These are phyloP conservation scores for Aureobasidium sp. DNA, from an alignment of 2,329 filamentous ascomycete genomes.

Conservation along the genomic window DNA sequence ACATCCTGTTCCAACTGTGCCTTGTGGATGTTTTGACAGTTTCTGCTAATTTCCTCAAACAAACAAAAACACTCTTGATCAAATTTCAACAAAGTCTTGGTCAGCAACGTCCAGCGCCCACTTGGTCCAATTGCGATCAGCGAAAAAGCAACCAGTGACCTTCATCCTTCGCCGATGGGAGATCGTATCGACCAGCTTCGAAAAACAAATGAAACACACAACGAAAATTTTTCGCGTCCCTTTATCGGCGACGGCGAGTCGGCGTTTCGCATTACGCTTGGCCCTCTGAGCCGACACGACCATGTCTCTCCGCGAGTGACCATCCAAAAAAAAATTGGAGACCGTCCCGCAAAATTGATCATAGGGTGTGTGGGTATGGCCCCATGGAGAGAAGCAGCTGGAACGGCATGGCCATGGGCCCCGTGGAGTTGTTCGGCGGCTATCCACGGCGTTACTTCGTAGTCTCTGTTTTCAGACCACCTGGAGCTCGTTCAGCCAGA, in stretches of 20 bases:
- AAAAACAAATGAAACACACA: not conserved
- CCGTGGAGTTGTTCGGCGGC: constrained; percentile 4
- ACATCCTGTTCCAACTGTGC: not conserved
- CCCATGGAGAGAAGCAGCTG: not conserved
- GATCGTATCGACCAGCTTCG: not conserved
- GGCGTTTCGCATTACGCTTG: not conserved
- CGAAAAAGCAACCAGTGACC: not conserved
- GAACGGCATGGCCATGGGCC: not conserved
- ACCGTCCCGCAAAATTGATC: not conserved
- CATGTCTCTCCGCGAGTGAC: not conserved
- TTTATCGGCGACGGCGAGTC: constrained; percentile 1
- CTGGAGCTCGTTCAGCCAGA: not conserved
- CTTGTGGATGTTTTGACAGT: not conserved
- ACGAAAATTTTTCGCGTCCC: constrained; percentile 7
- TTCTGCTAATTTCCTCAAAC: not conserved
- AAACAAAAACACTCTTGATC: not conserved
- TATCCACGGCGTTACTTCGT: not conserved
- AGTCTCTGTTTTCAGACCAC: not conserved
- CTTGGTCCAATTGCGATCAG: constrained; percentile 2
- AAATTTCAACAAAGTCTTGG: not conserved
- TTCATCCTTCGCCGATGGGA: not conserved
- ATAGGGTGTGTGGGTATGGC: not conserved
- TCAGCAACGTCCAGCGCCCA: constrained; percentile 1
- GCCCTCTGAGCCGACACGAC: not conserved
- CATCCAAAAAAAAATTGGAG: not conserved